Evolutionary conservation across 2,329 filamentous ascomycete genomes (phyloP), one percentile per base, ranked within the genome.

Genomic region (Karstenula rhodostoma): DNA sequence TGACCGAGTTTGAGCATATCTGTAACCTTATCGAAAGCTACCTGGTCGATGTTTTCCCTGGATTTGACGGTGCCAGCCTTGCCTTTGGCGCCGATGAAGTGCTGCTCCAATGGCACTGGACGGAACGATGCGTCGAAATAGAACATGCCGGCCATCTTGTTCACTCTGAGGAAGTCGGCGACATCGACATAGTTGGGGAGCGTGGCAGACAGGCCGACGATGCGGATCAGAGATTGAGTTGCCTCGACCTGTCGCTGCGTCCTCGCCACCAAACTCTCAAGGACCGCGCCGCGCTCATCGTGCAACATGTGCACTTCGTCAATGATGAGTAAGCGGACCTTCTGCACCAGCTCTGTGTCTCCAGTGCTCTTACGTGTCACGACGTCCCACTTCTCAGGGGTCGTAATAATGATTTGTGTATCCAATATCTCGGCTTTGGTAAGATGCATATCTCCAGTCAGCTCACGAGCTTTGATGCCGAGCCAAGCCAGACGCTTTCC

Each of bases 291-390:
- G 76, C 95, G 89, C 78, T 98, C 95, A 76, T 99, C 95, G 72
- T 99, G 96, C 70, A 99, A 89, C 96, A 99, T 99, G 75, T 99
- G 95, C 1, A 99, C 95, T 80, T 99, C 95, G 77, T 99, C 95
- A 64, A 99, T 98, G 71, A 99, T 98, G 61, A 99, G 85, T 1
- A 99, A 84, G 12, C 94, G 89, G 25, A 99, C 95, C 76, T 99
- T 99, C 72, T 99, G 95, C 15, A 99, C 96, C 3, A 99, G 86
- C 75, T 98, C 95, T 0, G 95, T 98, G 74, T 99, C 95, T 17
- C 96, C 95, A 0, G 94, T 98, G 58, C 94, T 96, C 79, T 98
- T 99, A 62, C 95, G 87, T 3, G 95, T 99, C 5, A 99, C 92
- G 0, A 99, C 95, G 76, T 99, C 95, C 96, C 96, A 99, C 79